Percentiles rank a stretch among this genome's conserved stretches.
These are phyloP conservation scores for Trichophaea hybrida DNA, from an alignment of 2,329 filamentous ascomycete species.

Conservation along the genomic window DNA sequence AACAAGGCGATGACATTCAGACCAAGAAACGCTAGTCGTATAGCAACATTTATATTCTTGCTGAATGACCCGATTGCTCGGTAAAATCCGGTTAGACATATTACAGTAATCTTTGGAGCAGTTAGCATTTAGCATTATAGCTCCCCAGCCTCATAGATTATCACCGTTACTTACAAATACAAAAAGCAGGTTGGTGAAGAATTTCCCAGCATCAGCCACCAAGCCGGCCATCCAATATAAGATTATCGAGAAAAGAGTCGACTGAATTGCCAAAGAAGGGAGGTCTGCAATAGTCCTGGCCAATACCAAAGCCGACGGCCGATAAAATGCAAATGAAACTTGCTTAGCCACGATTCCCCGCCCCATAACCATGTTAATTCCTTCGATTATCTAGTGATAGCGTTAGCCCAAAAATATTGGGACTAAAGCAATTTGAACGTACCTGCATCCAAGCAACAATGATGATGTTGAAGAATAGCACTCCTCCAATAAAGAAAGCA, in stretches of 20 bases:
- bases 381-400: conserved; percentile 43
- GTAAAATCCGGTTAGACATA: conserved; percentile 50
- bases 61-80: conserved; percentile 52
- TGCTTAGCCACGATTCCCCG: conserved; percentile 55
- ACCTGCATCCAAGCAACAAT: conserved; percentile 54
- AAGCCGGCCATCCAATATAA: conserved; percentile 52
- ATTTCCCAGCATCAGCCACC: conserved; percentile 45
- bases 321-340: conserved; percentile 53
- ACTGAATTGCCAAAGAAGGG: conserved; percentile 44
- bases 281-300: conserved; percentile 50
- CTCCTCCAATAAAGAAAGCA: conserved; percentile 48
- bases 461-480: conserved; percentile 51
- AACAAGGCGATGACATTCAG: conserved; percentile 50
- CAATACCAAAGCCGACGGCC: conserved; percentile 50
- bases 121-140: not conserved
- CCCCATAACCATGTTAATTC: conserved; percentile 59
- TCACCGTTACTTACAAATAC: conserved; percentile 32
- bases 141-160: not conserved
- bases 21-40: conserved; percentile 48
- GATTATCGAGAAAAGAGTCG: conserved; percentile 46
- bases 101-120: conserved; percentile 39
- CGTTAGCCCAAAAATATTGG: too few species aligned
- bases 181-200: conserved; percentile 52
- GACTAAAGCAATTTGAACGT: too few species aligned
- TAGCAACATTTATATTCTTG: conserved; percentile 50